phyloP scores from a whole-genome alignment of 2,329 filamentous ascomycete genomes.

The Colletotrichum echinochloae region DNA sequence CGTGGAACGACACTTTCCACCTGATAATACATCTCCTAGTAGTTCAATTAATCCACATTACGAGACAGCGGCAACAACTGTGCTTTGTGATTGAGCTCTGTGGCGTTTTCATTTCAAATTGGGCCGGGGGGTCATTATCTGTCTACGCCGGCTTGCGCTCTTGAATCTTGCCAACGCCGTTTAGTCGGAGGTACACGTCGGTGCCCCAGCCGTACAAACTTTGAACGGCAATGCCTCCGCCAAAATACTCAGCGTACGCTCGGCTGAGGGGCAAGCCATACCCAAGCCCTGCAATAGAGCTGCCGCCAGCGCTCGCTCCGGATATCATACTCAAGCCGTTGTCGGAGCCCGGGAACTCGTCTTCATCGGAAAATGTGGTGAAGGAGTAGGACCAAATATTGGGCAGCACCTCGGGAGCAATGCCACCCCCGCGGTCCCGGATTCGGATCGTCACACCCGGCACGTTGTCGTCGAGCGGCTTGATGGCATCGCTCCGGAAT shows the following conservation, averaged over 20 bases:
- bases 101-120: not conserved
- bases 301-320: slow-evolving; percentile 76
- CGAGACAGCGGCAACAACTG: not conserved
- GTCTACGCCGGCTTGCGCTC: slow-evolving; percentile 37
- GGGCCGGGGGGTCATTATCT: too few species aligned
- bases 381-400: slow-evolving; percentile 98
- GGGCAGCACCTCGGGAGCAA: slow-evolving; percentile 82
- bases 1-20: slow-evolving; percentile 23
- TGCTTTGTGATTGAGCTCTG: not conserved
- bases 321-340: slow-evolving; percentile 82
- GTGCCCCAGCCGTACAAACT: slow-evolving; percentile 93
- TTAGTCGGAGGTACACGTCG: slow-evolving; percentile 75
- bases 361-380: slow-evolving; percentile 85
- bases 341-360: slow-evolving; percentile 56
- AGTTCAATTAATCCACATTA: slow-evolving; percentile 28
- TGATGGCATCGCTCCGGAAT: slow-evolving; percentile 62
- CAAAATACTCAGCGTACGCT: slow-evolving; percentile 98
- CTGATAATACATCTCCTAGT: slow-evolving; percentile 35
- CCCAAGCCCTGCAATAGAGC: slow-evolving; percentile 90
- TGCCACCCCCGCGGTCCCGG: slow-evolving; percentile 93
- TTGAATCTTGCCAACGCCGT: slow-evolving; percentile 70
- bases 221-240: slow-evolving; percentile 94
- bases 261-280: slow-evolving; percentile 92
- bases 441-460: slow-evolving; percentile 96
- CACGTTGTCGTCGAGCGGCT: slow-evolving; percentile 71